Evolutionary conservation across 1,139 yeast genomes (phyloP).

Genomic region (Debaryomyces sp.): DNA sequence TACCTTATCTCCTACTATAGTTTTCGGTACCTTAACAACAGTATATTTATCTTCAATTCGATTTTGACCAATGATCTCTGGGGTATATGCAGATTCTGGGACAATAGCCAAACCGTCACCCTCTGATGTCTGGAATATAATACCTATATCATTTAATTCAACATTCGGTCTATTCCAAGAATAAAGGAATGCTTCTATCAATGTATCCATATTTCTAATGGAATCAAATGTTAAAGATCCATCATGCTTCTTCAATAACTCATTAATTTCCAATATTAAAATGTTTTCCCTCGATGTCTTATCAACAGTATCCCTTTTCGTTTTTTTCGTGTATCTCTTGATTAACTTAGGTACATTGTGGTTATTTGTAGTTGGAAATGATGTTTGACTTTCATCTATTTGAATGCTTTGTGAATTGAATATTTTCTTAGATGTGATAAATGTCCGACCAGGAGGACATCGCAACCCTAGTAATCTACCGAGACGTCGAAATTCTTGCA

Average conservation of each 20-base stretch:
- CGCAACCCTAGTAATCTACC: background rate
- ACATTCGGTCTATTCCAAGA: slow-evolving; percentile 24
- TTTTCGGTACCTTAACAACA: slow-evolving; percentile 40
- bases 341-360: background rate
- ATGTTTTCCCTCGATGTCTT: slow-evolving; percentile 29
- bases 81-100: slow-evolving; percentile 26
- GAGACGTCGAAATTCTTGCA: background rate
- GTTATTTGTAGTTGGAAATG: background rate
- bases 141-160: slow-evolving; percentile 23
- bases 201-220: slow-evolving; percentile 24
- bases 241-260: slow-evolving; percentile 20
- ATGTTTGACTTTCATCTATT: background rate
- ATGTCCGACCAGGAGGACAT: background rate
- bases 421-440: background rate
- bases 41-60: slow-evolving; percentile 22
- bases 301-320: slow-evolving; percentile 34
- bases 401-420: background rate
- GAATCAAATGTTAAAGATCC: slow-evolving; percentile 16
- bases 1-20: slow-evolving; percentile 42
- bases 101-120: slow-evolving; percentile 45
- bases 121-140: slow-evolving; percentile 33
- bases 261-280: slow-evolving; percentile 27
- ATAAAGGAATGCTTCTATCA: slow-evolving; percentile 31
- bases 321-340: slow-evolving; percentile 11
- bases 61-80: slow-evolving; percentile 12